phyloP scores from a whole-genome alignment of 352 stramenopile genomes.

The Phytophthora pinifolia region DNA sequence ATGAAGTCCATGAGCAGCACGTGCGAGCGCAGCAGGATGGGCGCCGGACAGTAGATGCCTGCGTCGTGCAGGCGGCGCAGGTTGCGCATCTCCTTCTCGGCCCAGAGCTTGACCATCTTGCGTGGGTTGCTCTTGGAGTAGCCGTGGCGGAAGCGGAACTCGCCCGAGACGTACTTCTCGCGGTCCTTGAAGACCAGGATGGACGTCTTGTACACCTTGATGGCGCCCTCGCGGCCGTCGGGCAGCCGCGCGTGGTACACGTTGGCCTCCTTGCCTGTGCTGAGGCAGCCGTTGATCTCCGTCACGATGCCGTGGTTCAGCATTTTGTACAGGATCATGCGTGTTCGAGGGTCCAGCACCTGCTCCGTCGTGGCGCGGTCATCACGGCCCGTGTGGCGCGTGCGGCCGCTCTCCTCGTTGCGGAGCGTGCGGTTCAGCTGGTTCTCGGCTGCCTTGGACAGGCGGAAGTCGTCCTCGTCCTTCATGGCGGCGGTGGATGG shows the following conservation, averaged over 20 bases:
- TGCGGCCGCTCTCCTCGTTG: conserved; percentile 73
- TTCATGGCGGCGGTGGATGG: conserved; percentile 32
- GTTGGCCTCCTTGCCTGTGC: conserved; percentile 99
- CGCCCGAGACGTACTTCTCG: conserved; percentile 98
- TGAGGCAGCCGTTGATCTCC: conserved; percentile 98
- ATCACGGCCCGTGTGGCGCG: conserved; percentile 94
- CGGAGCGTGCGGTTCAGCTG: conserved; percentile 75
- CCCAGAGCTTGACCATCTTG: conserved; percentile 99
- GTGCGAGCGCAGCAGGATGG: conserved; percentile 95
- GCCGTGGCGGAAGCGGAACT: conserved; percentile 97
- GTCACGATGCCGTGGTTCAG: conserved; percentile 95
- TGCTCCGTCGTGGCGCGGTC: conserved; percentile 98
- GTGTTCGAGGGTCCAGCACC: conserved; percentile 97
- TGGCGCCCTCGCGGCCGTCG: conserved; percentile 74
- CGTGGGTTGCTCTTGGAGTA: conserved; percentile 97
- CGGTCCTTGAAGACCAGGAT: conserved; percentile 99
- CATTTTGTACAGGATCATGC: conserved; percentile 99
- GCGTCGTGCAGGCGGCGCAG: conserved; percentile 91
- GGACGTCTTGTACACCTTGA: conserved; percentile 88
- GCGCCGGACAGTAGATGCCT: conserved; percentile 91
- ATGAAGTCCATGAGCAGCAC: conserved; percentile 99
- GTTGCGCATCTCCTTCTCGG: conserved; percentile 99
- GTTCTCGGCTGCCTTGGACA: conserved; percentile 83
- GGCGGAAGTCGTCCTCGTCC: conserved; percentile 61
- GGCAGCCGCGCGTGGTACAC: conserved; percentile 96